Conservation (phyloP, 805 yeast genomes). For the Isabelozyma gotoi region DNA sequence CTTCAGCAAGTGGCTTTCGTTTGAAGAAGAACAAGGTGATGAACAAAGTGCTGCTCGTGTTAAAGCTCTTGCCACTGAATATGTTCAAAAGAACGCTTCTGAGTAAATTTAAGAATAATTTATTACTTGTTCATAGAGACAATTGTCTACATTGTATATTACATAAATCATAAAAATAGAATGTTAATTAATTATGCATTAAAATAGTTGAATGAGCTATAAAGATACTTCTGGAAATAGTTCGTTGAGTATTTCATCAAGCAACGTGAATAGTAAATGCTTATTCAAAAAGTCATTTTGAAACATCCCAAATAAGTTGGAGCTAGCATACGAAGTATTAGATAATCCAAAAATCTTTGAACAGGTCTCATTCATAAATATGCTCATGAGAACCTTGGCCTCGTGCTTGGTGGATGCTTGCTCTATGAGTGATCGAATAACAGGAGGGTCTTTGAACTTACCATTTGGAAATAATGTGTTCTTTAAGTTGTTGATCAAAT, state of each 20-base stretch:
- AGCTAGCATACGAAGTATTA: constrained; percentile 63
- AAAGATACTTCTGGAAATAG: constrained; percentile 31
- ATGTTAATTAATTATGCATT: constrained; percentile 1
- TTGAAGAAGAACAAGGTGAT: constrained; percentile 70
- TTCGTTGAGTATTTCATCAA: constrained; percentile 57
- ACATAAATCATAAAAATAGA: background rate
- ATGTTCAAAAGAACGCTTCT: constrained; percentile 39
- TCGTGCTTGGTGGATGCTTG: constrained; percentile 54
- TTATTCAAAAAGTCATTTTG: constrained; percentile 74
- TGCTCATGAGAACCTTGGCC: constrained; percentile 54
- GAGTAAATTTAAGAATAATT: constrained; percentile 5
- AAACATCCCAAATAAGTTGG: constrained; percentile 58
- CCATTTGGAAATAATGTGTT: constrained; percentile 45
- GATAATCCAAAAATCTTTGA: constrained; percentile 72
- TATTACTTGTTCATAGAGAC: background rate
- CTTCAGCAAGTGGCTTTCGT: constrained; percentile 87
- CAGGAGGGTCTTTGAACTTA: constrained; percentile 45
- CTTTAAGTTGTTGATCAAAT: constrained; percentile 22
- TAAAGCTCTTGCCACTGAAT: constrained; percentile 87
- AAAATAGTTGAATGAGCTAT: background rate
- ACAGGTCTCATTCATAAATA: constrained; percentile 61
- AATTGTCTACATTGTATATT: background rate
- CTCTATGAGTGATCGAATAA: constrained; percentile 50
- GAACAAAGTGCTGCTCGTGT: constrained; percentile 76
- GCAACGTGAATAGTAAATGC: constrained; percentile 56